Conservation (phyloP, 352 stramenopile species). For the Globisporangium carolinianum region DNA sequence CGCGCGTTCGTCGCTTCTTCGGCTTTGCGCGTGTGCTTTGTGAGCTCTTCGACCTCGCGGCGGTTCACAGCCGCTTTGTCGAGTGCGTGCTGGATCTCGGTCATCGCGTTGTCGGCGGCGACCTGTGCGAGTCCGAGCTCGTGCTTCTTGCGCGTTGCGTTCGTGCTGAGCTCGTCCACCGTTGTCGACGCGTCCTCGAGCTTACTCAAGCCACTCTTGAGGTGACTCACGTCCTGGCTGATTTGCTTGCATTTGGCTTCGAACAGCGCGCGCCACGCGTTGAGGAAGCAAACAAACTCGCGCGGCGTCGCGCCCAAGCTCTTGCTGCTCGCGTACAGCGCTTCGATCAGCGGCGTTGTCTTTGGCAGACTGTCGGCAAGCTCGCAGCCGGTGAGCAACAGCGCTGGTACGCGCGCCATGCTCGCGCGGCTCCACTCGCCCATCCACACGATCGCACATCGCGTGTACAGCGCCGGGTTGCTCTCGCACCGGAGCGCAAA, state of each 20-base stretch:
- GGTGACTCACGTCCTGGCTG: constrained; percentile 79
- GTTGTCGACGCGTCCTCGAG: constrained; percentile 86
- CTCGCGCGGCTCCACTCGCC: constrained; percentile 81
- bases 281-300: constrained; percentile 84
- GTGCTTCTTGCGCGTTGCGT: constrained; percentile 87
- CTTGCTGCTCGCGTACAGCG: constrained; percentile 62
- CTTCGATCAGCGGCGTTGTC: constrained; percentile 47
- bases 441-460: constrained; percentile 91
- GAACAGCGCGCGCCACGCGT: constrained; percentile 73
- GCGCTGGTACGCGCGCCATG: constrained; percentile 72
- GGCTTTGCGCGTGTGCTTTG: constrained; percentile 83
- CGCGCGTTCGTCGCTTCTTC: constrained; percentile 86
- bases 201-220: constrained; percentile 89
- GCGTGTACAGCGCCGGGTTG: constrained; percentile 91
- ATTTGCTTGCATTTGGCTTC: constrained; percentile 78
- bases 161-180: constrained; percentile 87
- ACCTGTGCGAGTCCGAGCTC: constrained; percentile 85
- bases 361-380: constrained; percentile 51
- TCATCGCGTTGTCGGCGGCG: constrained; percentile 91
- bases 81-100: constrained; percentile 92
- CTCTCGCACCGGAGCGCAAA: constrained; percentile 89
- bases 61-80: constrained; percentile 83
- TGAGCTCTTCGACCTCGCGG: constrained; percentile 89
- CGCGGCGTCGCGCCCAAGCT: constrained; percentile 67
- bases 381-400: constrained; percentile 53